Evolutionary conservation across 2,329 filamentous ascomycete species (phyloP), one percentile per base, ranked within the genome.

Genomic region (Endoconidiophora laricicola): DNA sequence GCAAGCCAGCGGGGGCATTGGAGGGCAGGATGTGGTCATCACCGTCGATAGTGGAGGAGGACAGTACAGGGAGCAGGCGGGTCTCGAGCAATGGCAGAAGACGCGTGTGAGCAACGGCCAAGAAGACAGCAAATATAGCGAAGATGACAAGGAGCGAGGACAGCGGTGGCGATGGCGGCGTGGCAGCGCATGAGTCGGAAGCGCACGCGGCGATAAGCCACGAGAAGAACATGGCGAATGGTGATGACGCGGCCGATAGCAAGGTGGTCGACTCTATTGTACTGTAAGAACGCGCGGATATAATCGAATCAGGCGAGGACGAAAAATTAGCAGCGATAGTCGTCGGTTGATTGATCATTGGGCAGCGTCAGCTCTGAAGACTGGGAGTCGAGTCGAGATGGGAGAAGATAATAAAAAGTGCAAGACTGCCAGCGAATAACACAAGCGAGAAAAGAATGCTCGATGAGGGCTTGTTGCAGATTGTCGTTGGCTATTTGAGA

Each of bases 71-170:
- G 12, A 53, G 42, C n/a, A 53, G 38, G 6, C 50, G 45, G 59
- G 53, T 71, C 71, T 39, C 81, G 6, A 93, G 72, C n/a, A 76
- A 66, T 3, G 86, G 85, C 58, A 85, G 87, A 16, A 93, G 65
- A 58, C 77, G 80, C 36, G 76, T 73, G 46, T 78, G 72, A 46
- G 83, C 80, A 49, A 83, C 64, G 38, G 44, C 14, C 22, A 53
- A 37, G 42, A 53, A 36, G 46, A 74, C 59, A 55, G 76, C 56
- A 63, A 90, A 90, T 37, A 84, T 83, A 52, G 78, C 62, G 52
- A 84, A 61, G 62, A 91, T 86, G 0, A 85, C 84, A 3, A 75
- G 71, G 22, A 85, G 76, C 52, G 84, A 71, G 46, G 79, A 57
- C 37, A 78, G 61, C 22, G 29, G 70, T 66, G 42, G 71, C 65